Base-by-base conservation (phyloP, 768 basidiomycete genomes). In the Pholiota microspora region DNA sequence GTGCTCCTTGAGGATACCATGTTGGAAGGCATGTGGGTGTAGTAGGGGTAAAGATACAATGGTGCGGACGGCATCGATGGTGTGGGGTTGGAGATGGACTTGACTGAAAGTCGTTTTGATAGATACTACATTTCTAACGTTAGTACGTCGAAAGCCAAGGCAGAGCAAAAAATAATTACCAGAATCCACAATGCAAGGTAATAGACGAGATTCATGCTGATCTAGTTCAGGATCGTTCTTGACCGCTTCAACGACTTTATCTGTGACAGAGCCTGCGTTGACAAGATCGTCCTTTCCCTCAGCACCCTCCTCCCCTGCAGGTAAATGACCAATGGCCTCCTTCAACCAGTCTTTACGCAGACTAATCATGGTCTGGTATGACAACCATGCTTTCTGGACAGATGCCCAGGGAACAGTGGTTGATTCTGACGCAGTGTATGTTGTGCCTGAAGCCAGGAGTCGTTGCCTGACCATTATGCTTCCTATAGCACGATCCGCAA, bases 61-160 rank as follows among this genome's bases (percentile, higher is more conserved):
- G 0, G 92, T 94, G 60, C 95, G 83, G 38, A 98, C 86, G 21
- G 92, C 89, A 69, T 98, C 94, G 45, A 96, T 89, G 0, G 94
- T 96, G 66, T 88, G 86, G 15, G 82, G 69, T 8, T 94, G 94
- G 38, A 98, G 79, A 67, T 95, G 92, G 23, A 97, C 94, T 59
- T 94, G 88, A 49, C 76, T 77, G 69, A 96, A 97, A 0, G 89
- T 85, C 7, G 94, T 95, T 10, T 86, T 80, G 73, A 94, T 84
- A 0, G 88, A 76, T 24, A 69, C 90, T 92, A 54, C 4, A 44
- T 42, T 18, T 53, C 25, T 5, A 45, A 48, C 16, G 27, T 54
- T 21, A 56, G 36, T 47, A 49, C 51, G 49, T 45, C n/a, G 13
- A 54, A 53, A 36, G 61, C 34, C 48, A 53, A 23, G 28, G 54